Conservation (phyloP, 1,139 yeast species). For the Williopsis jadinii region DNA sequence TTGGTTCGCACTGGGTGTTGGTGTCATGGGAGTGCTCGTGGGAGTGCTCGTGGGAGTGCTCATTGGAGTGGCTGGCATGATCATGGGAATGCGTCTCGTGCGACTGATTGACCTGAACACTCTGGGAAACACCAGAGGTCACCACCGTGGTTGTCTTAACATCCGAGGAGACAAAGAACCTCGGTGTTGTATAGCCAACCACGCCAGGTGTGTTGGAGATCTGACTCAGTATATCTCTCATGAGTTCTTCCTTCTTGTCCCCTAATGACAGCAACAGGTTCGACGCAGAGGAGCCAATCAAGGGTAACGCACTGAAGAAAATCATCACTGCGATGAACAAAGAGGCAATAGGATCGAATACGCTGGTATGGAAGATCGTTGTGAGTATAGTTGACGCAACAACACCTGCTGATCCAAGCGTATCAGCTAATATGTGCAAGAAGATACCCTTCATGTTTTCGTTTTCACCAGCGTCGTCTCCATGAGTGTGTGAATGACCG, state of each 20-base stretch:
- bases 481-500: constrained; percentile 26
- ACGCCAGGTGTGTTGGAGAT: constrained; percentile 71
- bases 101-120: constrained; percentile 8
- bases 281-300: constrained; percentile 73
- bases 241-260: constrained; percentile 47
- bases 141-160: constrained; percentile 17
- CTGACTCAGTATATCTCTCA: constrained; percentile 61
- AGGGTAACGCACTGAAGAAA: constrained; percentile 74
- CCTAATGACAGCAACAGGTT: constrained; percentile 60
- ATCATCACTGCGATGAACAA: constrained; percentile 78
- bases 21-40: constrained; percentile 1
- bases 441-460: constrained; percentile 96
- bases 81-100: constrained; percentile 12
- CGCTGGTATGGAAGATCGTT: constrained; percentile 45
- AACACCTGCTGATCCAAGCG: constrained; percentile 95
- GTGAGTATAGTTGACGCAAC: constrained; percentile 75
- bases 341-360: constrained; percentile 89
- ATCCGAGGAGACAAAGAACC: constrained; percentile 67
- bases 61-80: constrained; percentile 25
- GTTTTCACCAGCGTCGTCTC: constrained; percentile 31
- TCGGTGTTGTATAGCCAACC: constrained; percentile 76
- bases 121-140: not conserved
- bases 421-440: constrained; percentile 88
- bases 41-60: constrained; percentile 17
- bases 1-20: not conserved